Percentiles rank a stretch among this genome's conserved stretches.
phyloP scores from a whole-genome alignment of 2,329 filamentous ascomycete genomes.

The Chaetomiaceae sp. region DNA sequence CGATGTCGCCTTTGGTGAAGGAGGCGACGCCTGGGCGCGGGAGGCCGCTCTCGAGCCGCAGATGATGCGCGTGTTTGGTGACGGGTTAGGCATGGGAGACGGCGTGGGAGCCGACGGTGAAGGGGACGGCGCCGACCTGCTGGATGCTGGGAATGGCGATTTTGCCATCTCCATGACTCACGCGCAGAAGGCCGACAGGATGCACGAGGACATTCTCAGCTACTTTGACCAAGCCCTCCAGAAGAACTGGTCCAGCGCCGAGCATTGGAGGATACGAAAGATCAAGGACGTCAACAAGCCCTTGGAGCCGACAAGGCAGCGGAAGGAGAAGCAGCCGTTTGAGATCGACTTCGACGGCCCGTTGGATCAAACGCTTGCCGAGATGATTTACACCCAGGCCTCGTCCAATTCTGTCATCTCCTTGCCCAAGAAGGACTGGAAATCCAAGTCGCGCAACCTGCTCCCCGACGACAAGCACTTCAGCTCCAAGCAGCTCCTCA shows the following conservation, averaged over 20 bases:
- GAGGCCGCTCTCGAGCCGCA: slow-evolving; percentile 84
- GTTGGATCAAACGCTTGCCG: slow-evolving; percentile 63
- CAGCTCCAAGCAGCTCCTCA: slow-evolving; percentile 83
- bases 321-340: slow-evolving; percentile 95
- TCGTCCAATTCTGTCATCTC: slow-evolving; percentile 75
- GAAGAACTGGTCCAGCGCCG: slow-evolving; percentile 97
- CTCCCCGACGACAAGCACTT: slow-evolving; percentile 98
- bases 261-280: slow-evolving; percentile 94
- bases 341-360: slow-evolving; percentile 83
- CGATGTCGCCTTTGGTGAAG: slow-evolving; percentile 86
- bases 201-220: slow-evolving; percentile 91
- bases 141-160: slow-evolving; percentile 61
- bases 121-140: slow-evolving; percentile 48
- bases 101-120: slow-evolving; percentile 51
- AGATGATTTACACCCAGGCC: slow-evolving; percentile 75
- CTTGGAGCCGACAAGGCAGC: slow-evolving; percentile 52
- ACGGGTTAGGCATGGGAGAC: slow-evolving; percentile 46
- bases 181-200: slow-evolving; percentile 56
- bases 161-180: slow-evolving; percentile 77
- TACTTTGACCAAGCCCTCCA: slow-evolving; percentile 96
- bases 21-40: slow-evolving; percentile 90
- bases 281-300: slow-evolving; percentile 75
- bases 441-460: slow-evolving; percentile 84
- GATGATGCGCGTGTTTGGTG: slow-evolving; percentile 73
- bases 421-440: slow-evolving; percentile 90